Conservation (phyloP, 2,329 filamentous ascomycete genomes). For the Aspergillus japonicus region DNA sequence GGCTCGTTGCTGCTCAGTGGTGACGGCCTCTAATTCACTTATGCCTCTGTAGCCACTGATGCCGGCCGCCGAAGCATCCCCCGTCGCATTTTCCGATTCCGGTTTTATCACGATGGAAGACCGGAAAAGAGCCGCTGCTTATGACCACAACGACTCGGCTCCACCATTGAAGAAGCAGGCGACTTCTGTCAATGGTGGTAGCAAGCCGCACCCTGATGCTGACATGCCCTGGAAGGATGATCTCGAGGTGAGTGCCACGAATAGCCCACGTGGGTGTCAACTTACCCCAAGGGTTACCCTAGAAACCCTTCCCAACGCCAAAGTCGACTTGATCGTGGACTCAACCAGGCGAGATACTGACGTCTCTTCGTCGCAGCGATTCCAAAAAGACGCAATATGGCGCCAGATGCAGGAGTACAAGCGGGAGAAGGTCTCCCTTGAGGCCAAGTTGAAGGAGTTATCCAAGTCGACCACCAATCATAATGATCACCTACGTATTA, state of each 20-base stretch:
- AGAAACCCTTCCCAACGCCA: slow-evolving; percentile 4
- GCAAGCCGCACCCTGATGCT: slow-evolving; percentile 62
- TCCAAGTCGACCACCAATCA: slow-evolving; percentile 76
- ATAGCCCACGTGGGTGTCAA: slow-evolving; percentile 13
- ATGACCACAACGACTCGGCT: slow-evolving; percentile 76
- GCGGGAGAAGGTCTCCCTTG: slow-evolving; percentile 78
- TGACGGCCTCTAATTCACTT: slow-evolving; percentile 29
- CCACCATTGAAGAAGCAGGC: slow-evolving; percentile 91
- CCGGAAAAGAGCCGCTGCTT: slow-evolving; percentile 89
- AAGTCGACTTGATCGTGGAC: slow-evolving; percentile 4
- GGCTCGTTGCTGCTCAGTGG: slow-evolving; percentile 37
- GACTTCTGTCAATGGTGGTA: slow-evolving; percentile 69
- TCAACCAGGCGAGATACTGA: slow-evolving; percentile 21
- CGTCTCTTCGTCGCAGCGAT: slow-evolving; percentile 59
- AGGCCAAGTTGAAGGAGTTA: slow-evolving; percentile 76
- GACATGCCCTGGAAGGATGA: slow-evolving; percentile 71
- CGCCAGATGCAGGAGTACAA: slow-evolving; percentile 99
- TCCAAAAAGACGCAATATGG: slow-evolving; percentile 93
- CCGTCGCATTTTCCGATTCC: slow-evolving; percentile 72
- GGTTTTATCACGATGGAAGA: slow-evolving; percentile 96
- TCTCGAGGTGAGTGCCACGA: slow-evolving; percentile 63
- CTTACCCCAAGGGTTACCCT: slow-evolving; percentile 15
- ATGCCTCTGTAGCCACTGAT: slow-evolving; percentile 66
- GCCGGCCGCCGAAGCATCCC: slow-evolving; percentile 76
- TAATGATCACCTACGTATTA: slow-evolving; percentile 85